A percentile compares a stretch with the other conserved stretches of the same genome.
Conservation (phyloP, 441 rosid genomes). For the Francoa sonchifolia region DNA sequence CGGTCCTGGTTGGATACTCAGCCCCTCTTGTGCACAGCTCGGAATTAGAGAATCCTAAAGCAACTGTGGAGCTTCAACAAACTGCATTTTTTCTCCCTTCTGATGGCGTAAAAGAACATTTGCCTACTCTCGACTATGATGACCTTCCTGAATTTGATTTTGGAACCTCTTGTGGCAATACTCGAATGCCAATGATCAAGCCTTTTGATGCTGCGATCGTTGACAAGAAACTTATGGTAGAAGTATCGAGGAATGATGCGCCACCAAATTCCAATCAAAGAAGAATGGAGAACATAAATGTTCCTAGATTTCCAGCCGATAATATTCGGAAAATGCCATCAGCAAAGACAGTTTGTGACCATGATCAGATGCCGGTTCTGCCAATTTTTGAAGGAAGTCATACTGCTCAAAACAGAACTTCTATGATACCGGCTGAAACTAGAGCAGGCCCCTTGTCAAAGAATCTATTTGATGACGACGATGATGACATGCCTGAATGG, state of each 20-base stretch:
- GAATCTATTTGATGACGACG: constrained; percentile 18
- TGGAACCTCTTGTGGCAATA: constrained; percentile 11
- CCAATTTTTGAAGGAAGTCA: constrained; percentile 7
- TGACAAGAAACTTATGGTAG: constrained; percentile 12
- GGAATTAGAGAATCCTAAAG: constrained; percentile 10
- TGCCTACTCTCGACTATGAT: constrained; percentile 14
- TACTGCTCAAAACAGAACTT: constrained; percentile 4
- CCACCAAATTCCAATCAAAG: constrained; percentile 7
- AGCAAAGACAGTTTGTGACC: constrained; percentile 11
- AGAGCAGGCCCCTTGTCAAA: constrained; percentile 3
- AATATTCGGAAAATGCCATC: constrained; percentile 7
- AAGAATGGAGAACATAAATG: constrained; percentile 3
- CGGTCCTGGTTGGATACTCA: constrained; percentile 2
- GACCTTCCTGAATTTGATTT: constrained; percentile 29
- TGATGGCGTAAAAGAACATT: constrained; percentile 2
- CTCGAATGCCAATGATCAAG: constrained; percentile 9
- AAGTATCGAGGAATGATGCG: constrained; percentile 8
- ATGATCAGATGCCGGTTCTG: neutral
- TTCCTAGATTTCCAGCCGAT: constrained; percentile 9
- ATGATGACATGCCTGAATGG: constrained; percentile 24
- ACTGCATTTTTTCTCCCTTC: constrained; percentile 2
- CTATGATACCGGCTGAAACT: constrained; percentile 1
- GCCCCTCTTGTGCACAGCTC: constrained; percentile 1
- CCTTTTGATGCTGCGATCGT: neutral
- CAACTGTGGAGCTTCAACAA: constrained; percentile 5